Evolutionary conservation across 768 basidiomycete genomes (phyloP).

Genomic region (Boletus reticulatus): DNA sequence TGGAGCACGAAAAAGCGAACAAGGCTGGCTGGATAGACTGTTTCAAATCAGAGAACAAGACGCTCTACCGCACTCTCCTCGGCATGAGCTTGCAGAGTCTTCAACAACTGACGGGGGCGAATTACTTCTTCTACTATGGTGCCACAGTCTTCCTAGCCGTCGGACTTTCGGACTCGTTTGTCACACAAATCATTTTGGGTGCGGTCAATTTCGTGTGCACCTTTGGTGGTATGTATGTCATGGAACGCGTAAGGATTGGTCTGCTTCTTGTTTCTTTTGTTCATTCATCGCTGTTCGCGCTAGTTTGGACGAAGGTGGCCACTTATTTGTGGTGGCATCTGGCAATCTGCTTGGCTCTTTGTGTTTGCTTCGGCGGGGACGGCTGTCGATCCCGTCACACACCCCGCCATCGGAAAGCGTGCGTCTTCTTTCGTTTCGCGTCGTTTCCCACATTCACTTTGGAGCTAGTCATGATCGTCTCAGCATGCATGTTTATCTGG

Average conservation of each 20-base stretch:
- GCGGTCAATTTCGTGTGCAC: constrained; percentile 71
- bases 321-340: constrained; percentile 64
- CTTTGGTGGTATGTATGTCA: constrained; percentile 69
- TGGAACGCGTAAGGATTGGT: constrained; percentile 43
- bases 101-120: constrained; percentile 68
- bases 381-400: constrained; percentile 11
- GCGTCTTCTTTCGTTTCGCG: constrained; percentile 11
- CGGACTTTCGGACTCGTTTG: constrained; percentile 62
- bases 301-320: constrained; percentile 60
- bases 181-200: constrained; percentile 74
- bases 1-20: constrained; percentile 31
- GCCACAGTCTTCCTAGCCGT: constrained; percentile 68
- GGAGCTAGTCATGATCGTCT: constrained; percentile 55
- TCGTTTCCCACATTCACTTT: neutral
- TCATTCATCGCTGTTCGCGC: neutral
- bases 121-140: constrained; percentile 42
- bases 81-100: constrained; percentile 66
- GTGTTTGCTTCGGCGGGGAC: constrained; percentile 52
- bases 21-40: constrained; percentile 61
- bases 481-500: constrained; percentile 42
- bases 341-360: constrained; percentile 71
- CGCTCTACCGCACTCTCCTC: constrained; percentile 45
- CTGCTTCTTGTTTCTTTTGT: constrained; percentile 19
- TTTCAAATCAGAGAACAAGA: too few relatives aligned
- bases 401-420: constrained; percentile 55